Conservation (phyloP, 305 asterid genomes). For the Petunia hybrid region DNA sequence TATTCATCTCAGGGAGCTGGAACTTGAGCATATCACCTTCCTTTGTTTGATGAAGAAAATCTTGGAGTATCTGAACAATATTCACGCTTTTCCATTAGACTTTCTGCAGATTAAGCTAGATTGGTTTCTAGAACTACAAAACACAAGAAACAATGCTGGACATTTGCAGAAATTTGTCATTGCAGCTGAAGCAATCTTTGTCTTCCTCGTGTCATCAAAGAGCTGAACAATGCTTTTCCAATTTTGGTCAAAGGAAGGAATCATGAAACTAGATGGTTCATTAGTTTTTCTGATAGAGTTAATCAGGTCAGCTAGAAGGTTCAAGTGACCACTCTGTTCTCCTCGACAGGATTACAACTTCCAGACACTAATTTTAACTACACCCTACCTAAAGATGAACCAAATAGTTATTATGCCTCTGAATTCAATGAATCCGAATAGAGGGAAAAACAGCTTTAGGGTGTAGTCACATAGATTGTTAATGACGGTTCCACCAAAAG, state of each 20-base stretch:
- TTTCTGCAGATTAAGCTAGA: not conserved
- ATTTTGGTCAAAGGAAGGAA: not conserved
- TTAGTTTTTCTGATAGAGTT: not conserved
- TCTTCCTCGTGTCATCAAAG: not conserved
- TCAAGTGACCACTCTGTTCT: not conserved
- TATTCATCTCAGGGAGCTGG: constrained; percentile 55
- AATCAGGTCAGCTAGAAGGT: not conserved
- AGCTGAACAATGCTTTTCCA: not conserved
- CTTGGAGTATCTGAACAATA: constrained; percentile 72
- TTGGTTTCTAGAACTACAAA: not conserved
- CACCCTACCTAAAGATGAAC: not conserved
- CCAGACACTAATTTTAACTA: not conserved
- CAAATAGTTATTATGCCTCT: not conserved
- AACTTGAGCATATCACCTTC: constrained; percentile 57
- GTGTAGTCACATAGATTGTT: not conserved
- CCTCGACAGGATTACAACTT: not conserved
- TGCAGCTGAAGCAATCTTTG: not conserved
- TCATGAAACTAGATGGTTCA: not conserved
- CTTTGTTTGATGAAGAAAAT: constrained; percentile 78
- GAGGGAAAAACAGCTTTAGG: not conserved
- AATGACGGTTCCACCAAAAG: not conserved
- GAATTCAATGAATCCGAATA: not conserved
- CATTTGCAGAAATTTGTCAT: not conserved
- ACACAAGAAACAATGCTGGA: not conserved
- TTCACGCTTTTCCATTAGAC: constrained; percentile 31